phyloP scores from a whole-genome alignment of 805 yeast genomes.

The Limtongia smithiae region DNA sequence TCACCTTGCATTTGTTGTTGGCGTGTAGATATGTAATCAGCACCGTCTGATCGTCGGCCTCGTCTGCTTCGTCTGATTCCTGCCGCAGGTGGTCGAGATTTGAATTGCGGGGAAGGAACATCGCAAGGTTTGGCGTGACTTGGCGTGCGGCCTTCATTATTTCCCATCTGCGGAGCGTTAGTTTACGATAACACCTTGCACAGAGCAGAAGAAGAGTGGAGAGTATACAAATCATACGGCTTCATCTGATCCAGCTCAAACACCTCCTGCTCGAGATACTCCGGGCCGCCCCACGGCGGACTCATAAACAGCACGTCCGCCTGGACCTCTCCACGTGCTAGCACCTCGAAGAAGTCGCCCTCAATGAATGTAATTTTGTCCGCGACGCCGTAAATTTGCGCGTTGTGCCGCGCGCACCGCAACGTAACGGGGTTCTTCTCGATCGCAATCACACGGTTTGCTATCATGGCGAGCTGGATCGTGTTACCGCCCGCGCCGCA shows the following conservation, averaged over 20 bases:
- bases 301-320: conserved; percentile 66
- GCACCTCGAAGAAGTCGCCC: conserved; percentile 49
- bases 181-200: no score
- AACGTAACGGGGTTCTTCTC: conserved; percentile 60
- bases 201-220: no score
- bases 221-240: conserved; percentile 27
- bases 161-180: neutral
- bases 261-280: conserved; percentile 13
- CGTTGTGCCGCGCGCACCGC: conserved; percentile 63
- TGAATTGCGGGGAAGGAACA: conserved; percentile 29
- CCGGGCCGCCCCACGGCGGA: conserved; percentile 78
- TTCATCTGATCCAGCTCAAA: conserved; percentile 23
- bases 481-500: conserved; percentile 83
- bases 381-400: conserved; percentile 53
- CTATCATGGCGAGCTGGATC: conserved; percentile 61
- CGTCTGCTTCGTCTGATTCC: neutral
- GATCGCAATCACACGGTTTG: conserved; percentile 49
- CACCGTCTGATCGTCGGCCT: conserved; percentile 1
- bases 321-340: neutral
- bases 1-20: conserved; percentile 18
- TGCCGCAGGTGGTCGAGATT: conserved; percentile 23
- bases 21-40: conserved; percentile 13
- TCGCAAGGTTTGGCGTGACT: conserved; percentile 25
- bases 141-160: conserved; percentile 8
- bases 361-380: conserved; percentile 46